Evolutionary conservation across 257 asterid species (phyloP).

Genomic region (Datura wrightii): DNA sequence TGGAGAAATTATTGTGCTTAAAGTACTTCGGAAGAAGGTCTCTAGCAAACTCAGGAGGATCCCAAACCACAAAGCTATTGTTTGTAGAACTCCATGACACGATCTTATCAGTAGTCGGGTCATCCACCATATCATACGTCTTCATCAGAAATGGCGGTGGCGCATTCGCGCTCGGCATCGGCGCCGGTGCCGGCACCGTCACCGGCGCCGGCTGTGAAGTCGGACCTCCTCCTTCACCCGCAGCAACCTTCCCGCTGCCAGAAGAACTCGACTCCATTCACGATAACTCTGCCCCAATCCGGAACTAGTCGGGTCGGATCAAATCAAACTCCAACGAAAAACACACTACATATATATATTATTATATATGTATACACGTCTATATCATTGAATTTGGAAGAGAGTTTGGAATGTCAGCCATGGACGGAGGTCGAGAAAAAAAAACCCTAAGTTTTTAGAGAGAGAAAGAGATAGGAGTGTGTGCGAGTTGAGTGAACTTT

Average conservation of each 20-base stretch:
- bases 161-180: slow-evolving; percentile 35
- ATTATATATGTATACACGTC: neutral
- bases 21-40: slow-evolving; percentile 55
- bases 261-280: slow-evolving; percentile 27
- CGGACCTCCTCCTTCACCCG: slow-evolving; percentile 18
- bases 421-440: neutral
- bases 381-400: neutral
- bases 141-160: slow-evolving; percentile 42
- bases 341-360: neutral
- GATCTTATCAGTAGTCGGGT: slow-evolving; percentile 37
- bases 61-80: slow-evolving; percentile 43
- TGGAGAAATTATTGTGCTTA: slow-evolving; percentile 81
- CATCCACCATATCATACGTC: slow-evolving; percentile 47
- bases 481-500: too few relatives aligned
- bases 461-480: neutral
- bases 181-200: slow-evolving; percentile 36
- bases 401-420: neutral
- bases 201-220: slow-evolving; percentile 28
- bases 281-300: neutral
- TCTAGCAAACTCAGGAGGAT: slow-evolving; percentile 41
- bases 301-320: neutral
- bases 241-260: neutral
- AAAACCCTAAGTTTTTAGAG: slow-evolving; percentile 23
- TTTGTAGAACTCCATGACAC: slow-evolving; percentile 42
- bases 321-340: neutral